Conservation (phyloP, 106 monocot genomes). For the Cymbidium sinense region DNA sequence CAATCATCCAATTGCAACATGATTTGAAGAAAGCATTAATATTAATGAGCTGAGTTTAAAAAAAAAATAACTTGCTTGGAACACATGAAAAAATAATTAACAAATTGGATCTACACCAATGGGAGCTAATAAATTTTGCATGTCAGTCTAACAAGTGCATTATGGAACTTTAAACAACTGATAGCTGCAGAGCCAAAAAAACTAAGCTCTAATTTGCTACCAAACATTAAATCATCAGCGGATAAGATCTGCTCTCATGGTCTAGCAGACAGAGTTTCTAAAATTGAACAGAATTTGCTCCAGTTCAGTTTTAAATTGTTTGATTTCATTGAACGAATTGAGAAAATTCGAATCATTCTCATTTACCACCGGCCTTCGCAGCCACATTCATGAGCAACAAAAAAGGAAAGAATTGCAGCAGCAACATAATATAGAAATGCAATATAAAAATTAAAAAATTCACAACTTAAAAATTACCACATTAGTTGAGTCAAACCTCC, state of each 20-base stretch:
- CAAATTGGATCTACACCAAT: background rate
- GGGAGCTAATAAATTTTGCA: background rate
- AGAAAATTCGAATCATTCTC: background rate
- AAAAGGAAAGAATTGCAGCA: conserved; percentile 6
- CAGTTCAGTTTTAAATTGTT: background rate
- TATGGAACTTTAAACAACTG: background rate
- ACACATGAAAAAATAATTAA: background rate
- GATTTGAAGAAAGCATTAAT: background rate
- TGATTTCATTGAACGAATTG: background rate
- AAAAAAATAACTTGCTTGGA: background rate
- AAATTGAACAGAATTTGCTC: background rate
- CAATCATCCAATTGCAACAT: background rate
- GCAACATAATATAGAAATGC: background rate
- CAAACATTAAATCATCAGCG: background rate
- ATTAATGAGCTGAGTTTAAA: background rate
- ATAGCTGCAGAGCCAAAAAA: background rate
- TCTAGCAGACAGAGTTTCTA: background rate
- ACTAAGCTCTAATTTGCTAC: background rate
- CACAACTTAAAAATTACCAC: conserved; percentile 41
- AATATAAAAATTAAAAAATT: background rate
- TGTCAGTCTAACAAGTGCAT: background rate
- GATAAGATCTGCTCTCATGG: background rate
- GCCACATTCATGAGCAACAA: background rate
- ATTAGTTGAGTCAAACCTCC: conserved; percentile 76
- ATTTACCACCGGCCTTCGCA: background rate